phyloP scores from a whole-genome alignment of 2,329 filamentous ascomycete species.

The Xylaria sp. region DNA sequence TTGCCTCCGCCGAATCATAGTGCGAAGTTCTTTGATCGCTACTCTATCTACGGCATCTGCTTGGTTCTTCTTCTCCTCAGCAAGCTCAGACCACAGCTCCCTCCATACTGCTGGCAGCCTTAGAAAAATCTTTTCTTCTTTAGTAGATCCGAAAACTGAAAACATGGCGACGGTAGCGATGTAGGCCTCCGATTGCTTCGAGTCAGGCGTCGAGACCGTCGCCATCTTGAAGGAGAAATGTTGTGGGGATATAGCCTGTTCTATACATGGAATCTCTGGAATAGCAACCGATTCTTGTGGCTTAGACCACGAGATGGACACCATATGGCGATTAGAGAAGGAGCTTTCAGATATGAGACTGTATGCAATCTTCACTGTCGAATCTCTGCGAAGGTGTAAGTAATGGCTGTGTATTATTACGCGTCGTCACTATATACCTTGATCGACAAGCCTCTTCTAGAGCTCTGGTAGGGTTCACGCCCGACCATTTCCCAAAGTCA shows the following conservation, averaged over 20 bases:
- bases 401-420: conserved; percentile 19
- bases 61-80: conserved; percentile 75
- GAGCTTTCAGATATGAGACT: conserved; percentile 76
- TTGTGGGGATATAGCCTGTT: conserved; percentile 59
- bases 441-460: conserved; percentile 90
- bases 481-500: conserved; percentile 86
- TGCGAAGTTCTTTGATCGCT: conserved; percentile 74
- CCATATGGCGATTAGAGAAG: conserved; percentile 79
- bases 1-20: conserved; percentile 74
- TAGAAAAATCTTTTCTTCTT: conserved; percentile 87
- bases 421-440: conserved; percentile 60
- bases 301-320: conserved; percentile 84
- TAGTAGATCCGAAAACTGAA: conserved; percentile 77
- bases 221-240: conserved; percentile 78
- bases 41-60: conserved; percentile 77
- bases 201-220: conserved; percentile 76
- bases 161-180: conserved; percentile 86
- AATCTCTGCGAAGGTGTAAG: conserved; percentile 66
- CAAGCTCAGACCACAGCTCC: conserved; percentile 85
- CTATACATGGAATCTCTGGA: conserved; percentile 57
- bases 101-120: conserved; percentile 84
- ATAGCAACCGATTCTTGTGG: conserved; percentile 63
- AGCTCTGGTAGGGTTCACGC: conserved; percentile 78
- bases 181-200: conserved; percentile 86
- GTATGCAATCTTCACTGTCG: conserved; percentile 74